Conservation (phyloP, 2,329 filamentous ascomycete species). For the Sporothrix globosa region DNA sequence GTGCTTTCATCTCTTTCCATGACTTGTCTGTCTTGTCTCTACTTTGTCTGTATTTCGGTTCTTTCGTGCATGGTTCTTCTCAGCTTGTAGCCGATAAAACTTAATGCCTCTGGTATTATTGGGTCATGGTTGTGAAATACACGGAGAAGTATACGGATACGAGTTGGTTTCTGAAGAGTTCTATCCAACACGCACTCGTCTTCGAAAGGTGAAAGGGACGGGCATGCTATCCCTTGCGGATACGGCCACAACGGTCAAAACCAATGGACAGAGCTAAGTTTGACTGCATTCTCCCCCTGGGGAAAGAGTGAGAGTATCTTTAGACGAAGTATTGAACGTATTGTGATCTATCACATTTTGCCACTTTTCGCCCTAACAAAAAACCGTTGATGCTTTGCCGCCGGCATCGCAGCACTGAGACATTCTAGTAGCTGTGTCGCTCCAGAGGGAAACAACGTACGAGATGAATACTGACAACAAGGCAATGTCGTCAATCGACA, state of each 20-base stretch:
- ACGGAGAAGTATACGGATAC: too few relatives aligned
- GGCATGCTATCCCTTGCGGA: neutral
- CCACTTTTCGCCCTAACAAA: conserved; percentile 20
- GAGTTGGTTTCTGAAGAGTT: neutral
- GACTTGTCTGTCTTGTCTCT: neutral
- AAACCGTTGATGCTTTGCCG: neutral
- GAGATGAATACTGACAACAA: too few relatives aligned
- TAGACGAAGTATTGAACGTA: neutral
- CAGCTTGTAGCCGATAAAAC: neutral
- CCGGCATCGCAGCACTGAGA: conserved; percentile 7
- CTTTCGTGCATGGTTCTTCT: conserved; percentile 6
- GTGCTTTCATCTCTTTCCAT: neutral
- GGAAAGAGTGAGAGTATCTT: neutral
- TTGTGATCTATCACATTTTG: conserved; percentile 18
- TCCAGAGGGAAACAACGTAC: too few relatives aligned
- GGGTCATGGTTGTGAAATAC: neutral
- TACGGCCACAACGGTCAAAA: conserved; percentile 13
- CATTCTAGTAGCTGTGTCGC: neutral
- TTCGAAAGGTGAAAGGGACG: conserved; percentile 1
- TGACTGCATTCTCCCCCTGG: neutral
- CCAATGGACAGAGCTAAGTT: neutral
- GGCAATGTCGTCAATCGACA: too few relatives aligned
- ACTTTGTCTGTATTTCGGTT: neutral
- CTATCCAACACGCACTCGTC: neutral
- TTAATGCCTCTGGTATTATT: neutral